Percentiles rank a stretch among this genome's conserved stretches.
Conservation (phyloP, 257 asterid species). For the Forsythia suspensa region DNA sequence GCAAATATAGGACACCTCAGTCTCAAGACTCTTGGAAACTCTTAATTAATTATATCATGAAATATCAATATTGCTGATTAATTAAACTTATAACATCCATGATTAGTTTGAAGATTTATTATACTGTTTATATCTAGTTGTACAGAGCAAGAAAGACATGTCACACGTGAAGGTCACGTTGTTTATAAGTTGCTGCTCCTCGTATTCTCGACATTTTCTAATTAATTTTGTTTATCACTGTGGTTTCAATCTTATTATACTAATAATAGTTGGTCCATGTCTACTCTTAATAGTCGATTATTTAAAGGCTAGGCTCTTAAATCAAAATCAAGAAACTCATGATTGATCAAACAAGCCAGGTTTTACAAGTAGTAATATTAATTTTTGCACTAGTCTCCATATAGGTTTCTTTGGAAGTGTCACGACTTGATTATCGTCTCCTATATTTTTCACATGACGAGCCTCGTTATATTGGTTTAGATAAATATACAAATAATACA, state of each 20-base stretch:
- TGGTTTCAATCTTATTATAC: neutral
- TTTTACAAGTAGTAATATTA: neutral
- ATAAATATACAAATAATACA: too few species aligned
- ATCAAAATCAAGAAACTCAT: neutral
- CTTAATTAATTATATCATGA: neutral
- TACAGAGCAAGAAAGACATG: conserved; percentile 25
- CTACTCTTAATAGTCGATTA: neutral
- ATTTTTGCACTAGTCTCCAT: neutral
- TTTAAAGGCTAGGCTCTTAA: neutral
- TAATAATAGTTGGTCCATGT: neutral
- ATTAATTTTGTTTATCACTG: neutral
- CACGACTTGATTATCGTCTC: neutral
- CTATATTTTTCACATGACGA: conserved; percentile 20
- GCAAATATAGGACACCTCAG: neutral
- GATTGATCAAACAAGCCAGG: neutral
- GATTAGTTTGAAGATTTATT: conserved; percentile 16
- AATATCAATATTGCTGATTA: neutral
- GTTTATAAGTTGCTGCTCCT: conserved; percentile 22
- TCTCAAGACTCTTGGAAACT: neutral
- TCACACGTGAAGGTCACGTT: conserved; percentile 51
- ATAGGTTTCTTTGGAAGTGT: neutral
- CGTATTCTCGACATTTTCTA: conserved; percentile 25
- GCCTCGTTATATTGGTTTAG: too few species aligned
- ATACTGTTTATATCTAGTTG: conserved; percentile 1
- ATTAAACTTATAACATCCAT: neutral